A percentile compares a stretch with the other conserved stretches of the same genome.
Evolutionary conservation across 2,329 filamentous ascomycete species (phyloP).

Genomic region (Colletotrichum salicis): DNA sequence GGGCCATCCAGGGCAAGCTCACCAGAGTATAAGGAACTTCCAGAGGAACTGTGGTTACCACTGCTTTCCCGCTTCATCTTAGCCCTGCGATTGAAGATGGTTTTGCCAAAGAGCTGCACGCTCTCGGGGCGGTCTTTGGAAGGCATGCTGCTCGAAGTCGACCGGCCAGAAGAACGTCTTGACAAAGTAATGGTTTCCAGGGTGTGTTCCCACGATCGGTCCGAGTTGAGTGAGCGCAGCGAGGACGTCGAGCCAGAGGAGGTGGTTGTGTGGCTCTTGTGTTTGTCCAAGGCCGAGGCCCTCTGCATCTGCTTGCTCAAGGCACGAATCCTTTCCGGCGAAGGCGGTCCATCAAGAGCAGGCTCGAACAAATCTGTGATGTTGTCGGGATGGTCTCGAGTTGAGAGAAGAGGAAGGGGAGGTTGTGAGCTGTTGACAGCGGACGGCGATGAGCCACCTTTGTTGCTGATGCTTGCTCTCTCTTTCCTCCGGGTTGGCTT

Average conservation of each 20-base stretch:
- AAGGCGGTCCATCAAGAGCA: constrained; percentile 69
- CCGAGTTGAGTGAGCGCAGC: constrained; percentile 57
- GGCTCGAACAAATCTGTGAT: constrained; percentile 63
- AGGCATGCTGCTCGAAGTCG: constrained; percentile 62
- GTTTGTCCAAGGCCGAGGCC: constrained; percentile 59
- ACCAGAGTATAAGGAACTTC: constrained; percentile 59
- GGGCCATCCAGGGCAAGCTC: constrained; percentile 52
- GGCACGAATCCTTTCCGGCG: constrained; percentile 67
- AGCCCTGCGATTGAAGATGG: constrained; percentile 66
- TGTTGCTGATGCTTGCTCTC: constrained; percentile 26
- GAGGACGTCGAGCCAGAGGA: constrained; percentile 67
- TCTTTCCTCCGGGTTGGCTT: constrained; percentile 25
- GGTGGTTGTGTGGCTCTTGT: constrained; percentile 57
- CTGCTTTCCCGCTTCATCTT: constrained; percentile 64
- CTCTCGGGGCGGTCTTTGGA: constrained; percentile 68
- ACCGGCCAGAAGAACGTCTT: constrained; percentile 67
- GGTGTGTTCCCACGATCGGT: constrained; percentile 61
- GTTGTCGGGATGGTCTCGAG: constrained; percentile 29
- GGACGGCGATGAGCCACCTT: constrained; percentile 32
- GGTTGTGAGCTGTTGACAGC: constrained; percentile 3
- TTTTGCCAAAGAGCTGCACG: constrained; percentile 68
- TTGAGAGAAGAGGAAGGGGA: constrained; percentile 23
- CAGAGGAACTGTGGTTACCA: constrained; percentile 55
- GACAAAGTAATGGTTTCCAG: constrained; percentile 61
- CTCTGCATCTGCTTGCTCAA: constrained; percentile 69